Conservation (phyloP, 768 basidiomycete genomes). For the Tulasnella sp. region DNA sequence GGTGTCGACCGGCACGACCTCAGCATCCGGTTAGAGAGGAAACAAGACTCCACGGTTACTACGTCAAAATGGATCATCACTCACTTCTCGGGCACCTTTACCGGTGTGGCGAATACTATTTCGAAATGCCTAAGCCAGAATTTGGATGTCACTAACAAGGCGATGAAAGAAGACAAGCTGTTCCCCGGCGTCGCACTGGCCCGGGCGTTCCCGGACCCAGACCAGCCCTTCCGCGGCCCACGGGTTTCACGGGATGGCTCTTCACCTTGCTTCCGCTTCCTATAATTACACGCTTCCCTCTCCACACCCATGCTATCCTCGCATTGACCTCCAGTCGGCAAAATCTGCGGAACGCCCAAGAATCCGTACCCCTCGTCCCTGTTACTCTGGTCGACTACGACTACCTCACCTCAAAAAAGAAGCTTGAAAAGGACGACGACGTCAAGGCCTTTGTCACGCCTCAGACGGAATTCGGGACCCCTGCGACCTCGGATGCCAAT, state of each 20-base stretch:
- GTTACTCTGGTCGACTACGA: too few species aligned
- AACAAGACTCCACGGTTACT: not conserved
- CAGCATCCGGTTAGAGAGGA: not conserved
- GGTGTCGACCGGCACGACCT: not conserved
- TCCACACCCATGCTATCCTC: conserved; percentile 21
- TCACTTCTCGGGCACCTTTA: conserved; percentile 42
- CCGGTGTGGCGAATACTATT: conserved; percentile 38
- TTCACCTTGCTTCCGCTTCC: conserved; percentile 55
- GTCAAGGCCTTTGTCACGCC: conserved; percentile 83
- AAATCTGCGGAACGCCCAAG: conserved; percentile 16
- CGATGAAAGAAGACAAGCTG: conserved; percentile 50
- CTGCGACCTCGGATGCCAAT: conserved; percentile 84
- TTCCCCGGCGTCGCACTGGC: conserved; percentile 44
- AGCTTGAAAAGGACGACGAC: conserved; percentile 90
- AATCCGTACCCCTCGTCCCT: conserved; percentile 46
- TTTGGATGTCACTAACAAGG: conserved; percentile 30
- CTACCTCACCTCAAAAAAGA: conserved; percentile 99
- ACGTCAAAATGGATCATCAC: conserved; percentile 27
- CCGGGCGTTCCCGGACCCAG: conserved; percentile 46
- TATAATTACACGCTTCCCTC: conserved; percentile 24
- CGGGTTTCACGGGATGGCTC: conserved; percentile 45
- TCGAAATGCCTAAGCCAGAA: conserved; percentile 16
- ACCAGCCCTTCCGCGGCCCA: not conserved
- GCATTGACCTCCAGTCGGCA: conserved; percentile 40
- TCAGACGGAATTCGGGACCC: conserved; percentile 84